These are phyloP conservation scores for Triticum dicoccoides DNA, from an alignment of 176 grass and related monocot genomes.

Conservation along the genomic window DNA sequence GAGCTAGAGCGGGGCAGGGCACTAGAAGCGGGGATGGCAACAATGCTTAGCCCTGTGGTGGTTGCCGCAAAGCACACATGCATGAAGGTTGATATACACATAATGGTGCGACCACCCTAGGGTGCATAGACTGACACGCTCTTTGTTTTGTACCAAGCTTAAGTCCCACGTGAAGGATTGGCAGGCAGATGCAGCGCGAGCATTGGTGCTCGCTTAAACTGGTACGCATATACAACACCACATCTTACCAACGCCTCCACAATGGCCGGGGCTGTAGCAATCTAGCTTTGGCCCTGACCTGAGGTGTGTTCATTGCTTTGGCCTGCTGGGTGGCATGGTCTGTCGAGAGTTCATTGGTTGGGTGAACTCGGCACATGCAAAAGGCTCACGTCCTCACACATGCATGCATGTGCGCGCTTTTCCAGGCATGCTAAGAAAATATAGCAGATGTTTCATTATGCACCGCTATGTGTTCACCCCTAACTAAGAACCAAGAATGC, in stretches of 20 bases:
- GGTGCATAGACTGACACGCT: neutral
- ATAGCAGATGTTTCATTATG: no score
- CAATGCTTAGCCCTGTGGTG: neutral
- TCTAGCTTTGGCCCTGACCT: neutral
- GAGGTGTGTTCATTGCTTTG: no score
- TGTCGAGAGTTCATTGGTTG: neutral
- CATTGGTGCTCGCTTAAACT: neutral
- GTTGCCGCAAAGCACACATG: neutral
- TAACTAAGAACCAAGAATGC: no score
- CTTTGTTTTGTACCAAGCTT: neutral
- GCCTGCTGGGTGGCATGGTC: no score
- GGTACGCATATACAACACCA: neutral
- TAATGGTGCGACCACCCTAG: neutral
- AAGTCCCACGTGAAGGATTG: neutral
- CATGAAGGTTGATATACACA: neutral
- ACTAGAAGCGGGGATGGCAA: neutral
- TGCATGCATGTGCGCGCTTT: neutral
- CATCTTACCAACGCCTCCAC: neutral
- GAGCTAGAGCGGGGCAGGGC: neutral
- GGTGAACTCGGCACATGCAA: neutral
- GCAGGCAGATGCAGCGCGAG: neutral
- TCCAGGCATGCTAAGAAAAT: no score
- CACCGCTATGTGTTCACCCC: no score
- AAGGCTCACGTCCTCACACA: neutral
- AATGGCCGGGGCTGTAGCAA: neutral